phyloP scores from a whole-genome alignment of 1,284 basidiomycete species.

The Porogramme epimiltina region DNA sequence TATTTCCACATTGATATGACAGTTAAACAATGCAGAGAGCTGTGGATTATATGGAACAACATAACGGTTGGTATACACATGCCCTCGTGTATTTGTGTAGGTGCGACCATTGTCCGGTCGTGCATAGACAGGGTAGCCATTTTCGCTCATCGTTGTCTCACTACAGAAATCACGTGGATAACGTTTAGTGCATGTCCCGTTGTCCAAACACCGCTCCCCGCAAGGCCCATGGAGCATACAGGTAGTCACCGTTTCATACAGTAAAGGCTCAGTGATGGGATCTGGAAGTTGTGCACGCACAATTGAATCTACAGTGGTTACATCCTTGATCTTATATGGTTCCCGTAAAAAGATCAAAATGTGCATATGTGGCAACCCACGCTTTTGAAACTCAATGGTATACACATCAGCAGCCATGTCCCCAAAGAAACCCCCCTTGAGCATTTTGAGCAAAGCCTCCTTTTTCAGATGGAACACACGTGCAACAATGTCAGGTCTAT shows the following conservation, averaged over 20 bases:
- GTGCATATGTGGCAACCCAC: slow-evolving; percentile 50
- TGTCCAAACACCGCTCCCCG: slow-evolving; percentile 39
- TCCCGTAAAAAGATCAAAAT: slow-evolving; percentile 35
- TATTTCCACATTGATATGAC: slow-evolving; percentile 52
- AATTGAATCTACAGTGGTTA: slow-evolving; percentile 39
- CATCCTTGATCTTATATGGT: slow-evolving; percentile 30
- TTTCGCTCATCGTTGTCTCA: slow-evolving; percentile 1
- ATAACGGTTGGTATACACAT: slow-evolving; percentile 32
- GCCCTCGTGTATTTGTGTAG: slow-evolving; percentile 22
- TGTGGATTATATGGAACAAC: slow-evolving; percentile 42
- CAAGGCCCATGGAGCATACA: slow-evolving; percentile 53
- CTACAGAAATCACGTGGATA: slow-evolving; percentile 30
- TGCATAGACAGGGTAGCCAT: slow-evolving; percentile 9
- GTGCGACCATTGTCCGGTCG: slow-evolving; percentile 34
- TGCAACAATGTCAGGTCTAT: slow-evolving; percentile 48
- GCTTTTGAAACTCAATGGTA: slow-evolving; percentile 53
- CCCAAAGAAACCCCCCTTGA: slow-evolving; percentile 38
- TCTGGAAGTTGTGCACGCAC: slow-evolving; percentile 48
- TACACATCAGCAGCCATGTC: slow-evolving; percentile 39
- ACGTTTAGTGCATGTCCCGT: slow-evolving; percentile 42
- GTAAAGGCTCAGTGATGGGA: slow-evolving; percentile 34
- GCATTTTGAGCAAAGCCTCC: slow-evolving; percentile 37
- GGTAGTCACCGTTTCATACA: slow-evolving; percentile 35
- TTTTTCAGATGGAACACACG: slow-evolving; percentile 47
- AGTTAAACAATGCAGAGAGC: slow-evolving; percentile 33